A percentile compares a stretch with the other conserved stretches of the same genome.
These are phyloP conservation scores for Dipodascopsis uninucleata DNA, from an alignment of 805 yeast species.

Conservation along the genomic window DNA sequence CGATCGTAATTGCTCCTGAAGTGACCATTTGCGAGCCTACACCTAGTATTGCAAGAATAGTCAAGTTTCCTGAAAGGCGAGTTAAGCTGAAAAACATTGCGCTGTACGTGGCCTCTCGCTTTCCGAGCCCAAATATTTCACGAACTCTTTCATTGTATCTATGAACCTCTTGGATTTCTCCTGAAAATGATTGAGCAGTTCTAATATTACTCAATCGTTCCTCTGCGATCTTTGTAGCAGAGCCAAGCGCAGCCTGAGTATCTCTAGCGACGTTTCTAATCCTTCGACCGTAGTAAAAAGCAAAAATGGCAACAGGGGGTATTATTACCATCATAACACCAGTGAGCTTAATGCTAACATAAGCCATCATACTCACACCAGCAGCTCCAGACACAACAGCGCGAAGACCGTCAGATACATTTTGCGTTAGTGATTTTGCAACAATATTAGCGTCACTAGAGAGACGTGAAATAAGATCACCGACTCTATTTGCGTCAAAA, in stretches of 20 bases:
- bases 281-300: slow-evolving; percentile 74
- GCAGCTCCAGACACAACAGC: slow-evolving; percentile 77
- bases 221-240: slow-evolving; percentile 82
- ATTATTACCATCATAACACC: slow-evolving; percentile 68
- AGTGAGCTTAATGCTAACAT: slow-evolving; percentile 77
- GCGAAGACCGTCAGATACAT: slow-evolving; percentile 87
- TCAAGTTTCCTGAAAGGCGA: slow-evolving; percentile 78
- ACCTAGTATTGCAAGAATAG: slow-evolving; percentile 69
- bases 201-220: slow-evolving; percentile 81
- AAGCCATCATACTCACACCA: slow-evolving; percentile 88
- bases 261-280: slow-evolving; percentile 70
- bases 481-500: slow-evolving; percentile 83
- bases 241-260: slow-evolving; percentile 81
- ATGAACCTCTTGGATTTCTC: slow-evolving; percentile 72
- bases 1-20: slow-evolving; percentile 71
- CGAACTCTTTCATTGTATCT: slow-evolving; percentile 71
- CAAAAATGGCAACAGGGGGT: slow-evolving; percentile 79
- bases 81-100: slow-evolving; percentile 40
- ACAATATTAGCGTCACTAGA: slow-evolving; percentile 88
- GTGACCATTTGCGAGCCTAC: slow-evolving; percentile 81
- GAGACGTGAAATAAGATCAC: slow-evolving; percentile 84
- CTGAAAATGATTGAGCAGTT: slow-evolving; percentile 88
- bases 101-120: slow-evolving; percentile 60
- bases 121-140: slow-evolving; percentile 60
- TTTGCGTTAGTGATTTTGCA: slow-evolving; percentile 79